Evolutionary conservation across 306 rosid genomes (phyloP), one percentile per base, ranked within the genome.

Genomic region (Cyclanthera cordifolia): DNA sequence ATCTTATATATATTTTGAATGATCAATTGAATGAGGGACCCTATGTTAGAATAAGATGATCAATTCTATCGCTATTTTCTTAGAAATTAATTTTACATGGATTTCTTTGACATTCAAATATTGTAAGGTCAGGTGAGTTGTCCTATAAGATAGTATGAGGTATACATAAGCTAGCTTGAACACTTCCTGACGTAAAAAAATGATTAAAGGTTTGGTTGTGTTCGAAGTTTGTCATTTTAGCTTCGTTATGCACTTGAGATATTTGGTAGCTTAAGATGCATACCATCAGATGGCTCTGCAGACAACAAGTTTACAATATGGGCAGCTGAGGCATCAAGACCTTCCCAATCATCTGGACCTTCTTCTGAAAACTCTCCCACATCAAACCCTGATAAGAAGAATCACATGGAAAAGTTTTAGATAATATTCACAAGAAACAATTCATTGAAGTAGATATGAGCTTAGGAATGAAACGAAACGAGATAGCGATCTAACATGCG

Each of bases 331-430:
- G 96, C 87, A 84, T 94, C 99, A 70, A 94, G 82, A 74, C 96
- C 96, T 74, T 94, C 99, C 97, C 91, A 94, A 76, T 94, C 97
- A 81, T 94, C 95, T 61, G 90, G 95, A 72, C 89, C 89, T 60
- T 90, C 87, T 74, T 88, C 99, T 50, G 99, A 86, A 70, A 94
- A 90, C 69, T 94, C 99, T 70, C 97, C 97, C 76, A 79, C 83
- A 77, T 90, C 96, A 79, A 94, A 94, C 97, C 99, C 99, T 94
- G 84, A 65, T 70, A 58, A 25, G 56, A 58, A 25, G 56, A 55
- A 45, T 69, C 50, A 76, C 51, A 82, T 37, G 52, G 72, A 70
- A 69, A 19, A 20, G 2, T 11, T 59, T 58, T 43, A 46, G 30
- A 64, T 6, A 37, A 37, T 37, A 37, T 7, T 11, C 43, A 37